Conservation (phyloP, 208 protist genomes). For the Histomonas meleagridis region DNA sequence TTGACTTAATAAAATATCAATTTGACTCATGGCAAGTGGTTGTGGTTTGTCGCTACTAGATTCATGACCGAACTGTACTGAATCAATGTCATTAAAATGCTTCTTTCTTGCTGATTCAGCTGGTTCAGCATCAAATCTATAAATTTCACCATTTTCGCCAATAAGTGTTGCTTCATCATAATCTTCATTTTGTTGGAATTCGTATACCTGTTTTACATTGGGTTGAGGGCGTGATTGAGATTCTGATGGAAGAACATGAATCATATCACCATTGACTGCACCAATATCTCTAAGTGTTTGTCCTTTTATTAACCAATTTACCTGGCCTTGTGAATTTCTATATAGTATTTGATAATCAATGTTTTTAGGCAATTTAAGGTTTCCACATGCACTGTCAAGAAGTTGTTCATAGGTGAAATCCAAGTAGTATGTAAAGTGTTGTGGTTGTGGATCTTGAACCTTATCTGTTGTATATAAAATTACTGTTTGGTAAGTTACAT, state of each 20-base stretch:
- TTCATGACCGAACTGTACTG: background rate
- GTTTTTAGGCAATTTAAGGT: background rate
- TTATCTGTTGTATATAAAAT: background rate
- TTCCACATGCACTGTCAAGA: background rate
- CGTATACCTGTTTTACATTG: background rate
- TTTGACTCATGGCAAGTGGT: background rate
- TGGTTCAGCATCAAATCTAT: background rate
- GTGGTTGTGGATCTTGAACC: background rate
- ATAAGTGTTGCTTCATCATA: background rate
- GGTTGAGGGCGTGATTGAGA: background rate
- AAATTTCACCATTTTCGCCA: background rate
- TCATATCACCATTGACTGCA: background rate
- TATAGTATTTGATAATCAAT: background rate
- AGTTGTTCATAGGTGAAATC: background rate
- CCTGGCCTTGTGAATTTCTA: background rate
- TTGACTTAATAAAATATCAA: background rate
- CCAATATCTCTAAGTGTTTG: background rate
- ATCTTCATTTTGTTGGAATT: background rate
- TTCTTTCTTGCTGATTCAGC: background rate
- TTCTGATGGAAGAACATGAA: background rate
- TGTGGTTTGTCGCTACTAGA: background rate
- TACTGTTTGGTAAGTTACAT: background rate
- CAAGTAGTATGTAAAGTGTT: background rate
- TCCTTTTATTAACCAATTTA: background rate
- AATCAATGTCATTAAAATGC: background rate